Evolutionary conservation across 306 rosid species (phyloP), one percentile per base, ranked within the genome.

Genomic region (Dalbergia oliveri): DNA sequence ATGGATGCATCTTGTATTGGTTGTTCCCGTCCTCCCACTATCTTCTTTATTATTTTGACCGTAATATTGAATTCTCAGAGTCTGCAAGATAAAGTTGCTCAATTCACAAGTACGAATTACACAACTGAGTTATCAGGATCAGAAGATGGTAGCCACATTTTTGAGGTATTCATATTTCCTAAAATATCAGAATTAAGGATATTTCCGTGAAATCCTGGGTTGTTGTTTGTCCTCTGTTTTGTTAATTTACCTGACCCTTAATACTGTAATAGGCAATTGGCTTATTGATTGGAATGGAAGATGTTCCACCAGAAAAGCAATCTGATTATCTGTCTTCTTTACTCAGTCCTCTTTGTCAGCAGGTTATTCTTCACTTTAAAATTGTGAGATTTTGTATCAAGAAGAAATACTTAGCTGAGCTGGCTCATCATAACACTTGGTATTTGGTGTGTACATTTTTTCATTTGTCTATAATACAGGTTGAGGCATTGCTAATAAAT

Each of bases 111-210:
- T 66, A 86, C 82, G 89, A 84, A 87, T 82, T 86, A 78, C 84
- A 74, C 90, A 45, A 43, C 84, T 21, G 91, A 83, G 82, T 85
- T 84, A 59, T 84, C 88, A 8, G 94, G 89, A 54, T 87, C 96
- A 71, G 99, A 95, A 87, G 99, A 95, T 86, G 98, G 99, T 44
- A 89, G 98, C 86, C 98, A 95, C 86, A 91, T 93, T 84, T 95
- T 93, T 86, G 98, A 93, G 99, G 99, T 95, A 86, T 54, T 69
- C 39, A n/a, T 51, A 21, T 13, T 47, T 39, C 11, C 45, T 11
- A 4, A 41, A 34, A 23, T 74, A 72, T 76, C 7, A 41, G 70
- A 58, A 10, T 67, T 59, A 10, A 35, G 72, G 59, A 61, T 79
- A 69, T 62, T 62, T 63, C 50, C 82, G 31, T 78, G 71, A 72